Conservation (phyloP, 2,329 filamentous ascomycete genomes). For the Grosmannia serpens region DNA sequence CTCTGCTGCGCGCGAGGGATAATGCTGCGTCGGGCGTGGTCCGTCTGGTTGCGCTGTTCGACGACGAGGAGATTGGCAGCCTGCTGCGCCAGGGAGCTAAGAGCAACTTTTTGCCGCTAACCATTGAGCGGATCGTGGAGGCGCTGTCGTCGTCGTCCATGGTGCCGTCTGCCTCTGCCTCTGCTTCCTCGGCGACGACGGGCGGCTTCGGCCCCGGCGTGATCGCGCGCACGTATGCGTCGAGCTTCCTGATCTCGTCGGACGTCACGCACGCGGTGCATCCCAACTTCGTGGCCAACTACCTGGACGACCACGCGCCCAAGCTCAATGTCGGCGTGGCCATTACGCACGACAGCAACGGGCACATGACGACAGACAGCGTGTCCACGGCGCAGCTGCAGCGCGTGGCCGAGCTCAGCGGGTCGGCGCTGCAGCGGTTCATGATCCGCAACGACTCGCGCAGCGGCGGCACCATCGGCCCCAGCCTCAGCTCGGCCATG, state of each 20-base stretch:
- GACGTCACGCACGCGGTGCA: constrained; percentile 93
- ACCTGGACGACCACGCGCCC: constrained; percentile 77
- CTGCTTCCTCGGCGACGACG: constrained; percentile 29
- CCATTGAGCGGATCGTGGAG: constrained; percentile 74
- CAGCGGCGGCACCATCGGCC: constrained; percentile 89
- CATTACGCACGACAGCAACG: constrained; percentile 73
- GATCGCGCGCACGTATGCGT: constrained; percentile 73
- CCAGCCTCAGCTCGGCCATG: constrained; percentile 70
- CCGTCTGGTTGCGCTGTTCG: constrained; percentile 88
- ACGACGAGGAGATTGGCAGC: constrained; percentile 93
- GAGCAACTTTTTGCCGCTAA: constrained; percentile 74
- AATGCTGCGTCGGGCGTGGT: constrained; percentile 53
- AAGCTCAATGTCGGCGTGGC: constrained; percentile 79
- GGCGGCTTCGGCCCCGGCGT: constrained; percentile 41
- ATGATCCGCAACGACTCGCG: constrained; percentile 89
- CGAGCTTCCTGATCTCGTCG: constrained; percentile 82
- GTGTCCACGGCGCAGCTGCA: constrained; percentile 73
- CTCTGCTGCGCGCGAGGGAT: constrained; percentile 57
- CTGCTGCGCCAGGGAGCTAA: constrained; percentile 79
- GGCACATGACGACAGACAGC: constrained; percentile 91
- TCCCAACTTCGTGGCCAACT: constrained; percentile 79
- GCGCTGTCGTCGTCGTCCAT: constrained; percentile 39
- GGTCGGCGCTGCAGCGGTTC: constrained; percentile 68
- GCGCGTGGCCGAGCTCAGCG: constrained; percentile 64
- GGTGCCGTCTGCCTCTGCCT: too few species aligned